Percentiles rank a stretch among this genome's conserved stretches.
phyloP scores from a whole-genome alignment of 306 rosid species.

The Argentina anserina region DNA sequence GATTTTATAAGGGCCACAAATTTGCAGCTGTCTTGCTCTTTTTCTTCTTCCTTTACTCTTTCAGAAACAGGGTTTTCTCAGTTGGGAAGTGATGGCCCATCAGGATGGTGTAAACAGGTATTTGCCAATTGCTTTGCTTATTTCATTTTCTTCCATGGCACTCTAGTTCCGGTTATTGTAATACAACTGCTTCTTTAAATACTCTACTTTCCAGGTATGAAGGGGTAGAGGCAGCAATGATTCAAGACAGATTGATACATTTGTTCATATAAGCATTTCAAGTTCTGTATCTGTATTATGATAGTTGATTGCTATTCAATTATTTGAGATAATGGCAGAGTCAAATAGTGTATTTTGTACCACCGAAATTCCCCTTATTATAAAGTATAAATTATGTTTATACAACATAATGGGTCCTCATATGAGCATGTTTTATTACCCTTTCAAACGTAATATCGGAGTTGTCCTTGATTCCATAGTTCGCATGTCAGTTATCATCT shows the following conservation, averaged over 20 bases:
- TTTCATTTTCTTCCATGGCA: conserved; percentile 10
- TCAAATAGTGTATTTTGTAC: conserved; percentile 40
- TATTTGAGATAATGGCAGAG: conserved; percentile 43
- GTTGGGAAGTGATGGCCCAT: conserved; percentile 41
- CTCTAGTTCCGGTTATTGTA: neutral
- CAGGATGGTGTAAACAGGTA: conserved; percentile 49
- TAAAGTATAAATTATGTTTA: no score
- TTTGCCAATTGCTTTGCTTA: conserved; percentile 19
- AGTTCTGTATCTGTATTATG: conserved; percentile 22
- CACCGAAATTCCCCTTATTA: conserved; percentile 10
- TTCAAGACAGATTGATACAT: conserved; percentile 32
- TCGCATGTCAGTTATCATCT: no score
- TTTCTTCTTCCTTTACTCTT: conserved; percentile 20
- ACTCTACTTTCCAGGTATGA: conserved; percentile 36
- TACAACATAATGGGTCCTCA: no score
- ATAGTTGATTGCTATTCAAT: conserved; percentile 34
- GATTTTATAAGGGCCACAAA: conserved; percentile 66
- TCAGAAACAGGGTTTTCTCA: conserved; percentile 41
- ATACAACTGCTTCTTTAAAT: conserved; percentile 6
- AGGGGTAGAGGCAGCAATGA: conserved; percentile 41
- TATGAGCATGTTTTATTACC: no score
- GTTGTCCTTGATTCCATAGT: no score
- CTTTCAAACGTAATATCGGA: no score
- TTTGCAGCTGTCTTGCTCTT: conserved; percentile 46
- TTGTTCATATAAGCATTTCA: conserved; percentile 35